phyloP scores from a whole-genome alignment of 2,329 filamentous ascomycete genomes.

The Aspergillus transmontanensis region DNA sequence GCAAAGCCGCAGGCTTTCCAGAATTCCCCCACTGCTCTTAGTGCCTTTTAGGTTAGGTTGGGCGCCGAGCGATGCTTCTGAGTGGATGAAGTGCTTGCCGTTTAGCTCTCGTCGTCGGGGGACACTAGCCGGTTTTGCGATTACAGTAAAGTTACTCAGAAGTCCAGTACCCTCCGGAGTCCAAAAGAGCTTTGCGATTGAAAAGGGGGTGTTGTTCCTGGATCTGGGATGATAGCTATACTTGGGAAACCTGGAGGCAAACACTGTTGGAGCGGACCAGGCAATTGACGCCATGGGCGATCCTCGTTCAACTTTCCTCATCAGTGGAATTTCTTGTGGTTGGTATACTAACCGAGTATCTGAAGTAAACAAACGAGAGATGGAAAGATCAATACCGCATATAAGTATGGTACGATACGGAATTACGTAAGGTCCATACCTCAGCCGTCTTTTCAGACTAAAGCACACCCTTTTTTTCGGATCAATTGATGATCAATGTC shows the following conservation, averaged over 20 bases:
- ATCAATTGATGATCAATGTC: conserved; percentile 3
- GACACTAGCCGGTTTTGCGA: conserved; percentile 1
- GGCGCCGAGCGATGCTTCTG: not conserved
- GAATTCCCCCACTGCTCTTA: not conserved
- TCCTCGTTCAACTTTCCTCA: not conserved
- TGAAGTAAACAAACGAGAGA: not conserved
- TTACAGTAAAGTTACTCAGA: not conserved
- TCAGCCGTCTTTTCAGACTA: not conserved
- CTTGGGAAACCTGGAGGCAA: not conserved
- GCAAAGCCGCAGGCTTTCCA: not conserved
- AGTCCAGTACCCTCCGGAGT: not conserved
- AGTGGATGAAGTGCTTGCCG: not conserved
- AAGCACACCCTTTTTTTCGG: not conserved
- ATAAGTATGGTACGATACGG: not conserved
- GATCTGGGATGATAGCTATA: not conserved
- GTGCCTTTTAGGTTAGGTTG: conserved; percentile 2
- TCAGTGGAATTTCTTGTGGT: not conserved
- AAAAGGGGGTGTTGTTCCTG: not conserved
- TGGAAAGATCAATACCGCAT: not conserved
- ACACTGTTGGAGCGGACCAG: not conserved
- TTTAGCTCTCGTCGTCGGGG: not conserved
- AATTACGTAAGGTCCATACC: not conserved
- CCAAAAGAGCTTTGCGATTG: not conserved
- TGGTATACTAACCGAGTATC: not conserved
- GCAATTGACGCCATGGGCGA: not conserved